Percentiles rank a stretch among this genome's conserved stretches.
phyloP scores from a whole-genome alignment of 257 asterid species.

The Solanum rostratum region DNA sequence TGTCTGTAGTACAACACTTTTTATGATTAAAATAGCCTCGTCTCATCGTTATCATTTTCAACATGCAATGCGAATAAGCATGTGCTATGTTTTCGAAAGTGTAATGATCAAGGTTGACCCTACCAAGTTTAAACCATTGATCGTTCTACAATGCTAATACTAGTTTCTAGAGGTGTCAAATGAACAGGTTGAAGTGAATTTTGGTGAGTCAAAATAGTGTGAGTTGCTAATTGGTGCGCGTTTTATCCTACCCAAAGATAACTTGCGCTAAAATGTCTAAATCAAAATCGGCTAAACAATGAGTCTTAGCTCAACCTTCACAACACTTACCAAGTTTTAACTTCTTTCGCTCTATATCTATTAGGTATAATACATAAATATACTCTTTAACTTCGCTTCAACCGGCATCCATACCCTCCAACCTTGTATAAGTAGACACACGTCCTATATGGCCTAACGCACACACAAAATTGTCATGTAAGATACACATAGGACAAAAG shows the following conservation, averaged over 20 bases:
- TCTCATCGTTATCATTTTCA: background rate
- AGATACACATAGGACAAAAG: too few relatives aligned
- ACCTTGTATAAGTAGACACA: too few relatives aligned
- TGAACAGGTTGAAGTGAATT: background rate
- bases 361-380: too few relatives aligned
- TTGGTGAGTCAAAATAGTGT: too few relatives aligned
- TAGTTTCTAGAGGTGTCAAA: background rate
- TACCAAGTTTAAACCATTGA: background rate
- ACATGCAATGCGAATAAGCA: background rate
- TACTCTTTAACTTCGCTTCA: too few relatives aligned
- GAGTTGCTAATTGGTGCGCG: too few relatives aligned
- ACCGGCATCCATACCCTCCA: too few relatives aligned
- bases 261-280: too few relatives aligned
- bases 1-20: background rate
- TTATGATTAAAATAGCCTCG: background rate
- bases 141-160: background rate
- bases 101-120: background rate
- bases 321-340: background rate
- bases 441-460: too few relatives aligned
- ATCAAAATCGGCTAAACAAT: background rate
- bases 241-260: too few relatives aligned
- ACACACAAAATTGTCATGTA: too few relatives aligned
- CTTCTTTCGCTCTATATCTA: too few relatives aligned
- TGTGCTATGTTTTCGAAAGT: background rate
- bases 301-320: background rate